Percentiles rank a stretch among this genome's conserved stretches.
phyloP scores from a whole-genome alignment of 148 eudicot species.

The Rhododendron griersonianum region DNA sequence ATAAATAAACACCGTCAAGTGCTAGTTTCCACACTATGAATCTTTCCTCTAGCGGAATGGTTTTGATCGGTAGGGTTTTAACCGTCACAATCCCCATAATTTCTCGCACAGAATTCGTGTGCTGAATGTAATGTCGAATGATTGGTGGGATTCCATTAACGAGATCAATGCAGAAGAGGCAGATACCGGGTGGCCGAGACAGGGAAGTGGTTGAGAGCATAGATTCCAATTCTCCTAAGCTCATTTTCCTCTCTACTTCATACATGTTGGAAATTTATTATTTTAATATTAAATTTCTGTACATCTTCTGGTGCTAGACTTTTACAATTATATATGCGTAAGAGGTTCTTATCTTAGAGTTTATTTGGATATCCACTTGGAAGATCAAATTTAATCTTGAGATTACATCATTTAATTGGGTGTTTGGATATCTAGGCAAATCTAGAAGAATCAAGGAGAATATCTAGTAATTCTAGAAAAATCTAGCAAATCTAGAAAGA shows the following conservation, averaged over 20 bases:
- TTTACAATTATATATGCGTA: no score
- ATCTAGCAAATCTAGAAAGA: no score
- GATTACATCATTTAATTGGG: no score
- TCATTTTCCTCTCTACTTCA: conserved; percentile 13
- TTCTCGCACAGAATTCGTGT: conserved; percentile 23
- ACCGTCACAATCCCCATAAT: conserved; percentile 27
- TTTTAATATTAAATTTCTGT: no score
- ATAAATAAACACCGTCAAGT: conserved; percentile 5
- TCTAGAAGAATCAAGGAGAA: no score
- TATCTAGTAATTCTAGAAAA: no score
- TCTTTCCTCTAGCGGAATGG: conserved; percentile 21
- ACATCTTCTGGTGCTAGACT: no score
- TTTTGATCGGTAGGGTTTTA: conserved; percentile 26
- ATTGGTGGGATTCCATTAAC: conserved; percentile 35
- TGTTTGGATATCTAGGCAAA: no score
- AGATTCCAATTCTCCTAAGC: neutral
- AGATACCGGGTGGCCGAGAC: conserved; percentile 21
- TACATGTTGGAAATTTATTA: no score
- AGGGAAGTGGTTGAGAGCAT: neutral
- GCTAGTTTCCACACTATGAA: conserved; percentile 8
- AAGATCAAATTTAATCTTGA: no score
- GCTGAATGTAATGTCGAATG: conserved; percentile 26
- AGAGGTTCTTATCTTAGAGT: no score
- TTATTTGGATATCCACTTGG: no score
- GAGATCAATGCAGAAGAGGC: conserved; percentile 34